Conservation (phyloP, 176 grass and related monocot genomes). For the Olyra latifolia region DNA sequence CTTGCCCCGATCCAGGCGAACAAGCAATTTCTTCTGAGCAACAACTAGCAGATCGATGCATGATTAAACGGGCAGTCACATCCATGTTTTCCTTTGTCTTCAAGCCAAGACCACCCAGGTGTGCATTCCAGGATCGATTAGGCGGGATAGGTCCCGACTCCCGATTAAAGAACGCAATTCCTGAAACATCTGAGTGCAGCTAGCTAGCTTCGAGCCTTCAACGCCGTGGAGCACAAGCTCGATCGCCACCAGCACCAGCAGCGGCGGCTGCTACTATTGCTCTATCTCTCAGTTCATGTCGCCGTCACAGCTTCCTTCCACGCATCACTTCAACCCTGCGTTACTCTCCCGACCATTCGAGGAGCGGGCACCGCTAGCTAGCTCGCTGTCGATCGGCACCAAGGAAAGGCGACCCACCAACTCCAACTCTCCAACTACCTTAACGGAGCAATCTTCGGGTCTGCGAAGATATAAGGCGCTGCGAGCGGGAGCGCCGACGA, state of each 20-base stretch:
- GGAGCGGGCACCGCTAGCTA: background rate
- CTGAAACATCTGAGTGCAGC: background rate
- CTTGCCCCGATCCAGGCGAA: background rate
- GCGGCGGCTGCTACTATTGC: background rate
- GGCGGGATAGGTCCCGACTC: background rate
- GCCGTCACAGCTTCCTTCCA: constrained; percentile 56
- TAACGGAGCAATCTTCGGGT: constrained; percentile 8
- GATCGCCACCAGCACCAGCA: background rate
- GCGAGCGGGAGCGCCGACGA: background rate
- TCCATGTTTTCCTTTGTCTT: constrained; percentile 14
- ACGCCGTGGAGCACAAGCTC: background rate
- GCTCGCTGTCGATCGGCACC: background rate
- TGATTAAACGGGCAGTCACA: background rate
- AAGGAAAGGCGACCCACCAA: background rate
- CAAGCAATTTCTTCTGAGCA: background rate
- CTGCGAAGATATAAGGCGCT: constrained; percentile 7
- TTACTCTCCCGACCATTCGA: constrained; percentile 22
- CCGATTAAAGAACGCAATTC: background rate
- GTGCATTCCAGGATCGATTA: background rate
- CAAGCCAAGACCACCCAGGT: constrained; percentile 15
- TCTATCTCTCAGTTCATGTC: constrained; percentile 9
- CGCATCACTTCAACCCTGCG: constrained; percentile 40
- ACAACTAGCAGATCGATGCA: background rate
- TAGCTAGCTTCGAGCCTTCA: background rate
- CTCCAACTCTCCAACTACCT: background rate